Evolutionary conservation across 1,139 yeast genomes (phyloP), one percentile per base, ranked within the genome.

Genomic region (Geotrichum carabidarum): DNA sequence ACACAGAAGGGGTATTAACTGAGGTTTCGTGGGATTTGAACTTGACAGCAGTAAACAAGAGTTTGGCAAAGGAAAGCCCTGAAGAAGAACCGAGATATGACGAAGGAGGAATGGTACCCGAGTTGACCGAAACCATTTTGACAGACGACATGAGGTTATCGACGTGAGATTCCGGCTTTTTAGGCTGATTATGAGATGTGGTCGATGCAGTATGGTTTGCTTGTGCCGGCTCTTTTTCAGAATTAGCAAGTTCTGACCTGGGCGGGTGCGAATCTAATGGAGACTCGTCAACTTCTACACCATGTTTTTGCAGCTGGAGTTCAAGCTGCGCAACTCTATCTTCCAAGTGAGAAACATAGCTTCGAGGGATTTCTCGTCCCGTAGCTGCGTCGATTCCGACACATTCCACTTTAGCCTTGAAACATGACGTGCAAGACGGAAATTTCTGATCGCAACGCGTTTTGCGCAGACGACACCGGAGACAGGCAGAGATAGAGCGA

Each of bases 371-470:
- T 60, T 86, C 90, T 55, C 95, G 74, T 0, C 96, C 95, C 0
- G 96, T 86, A 4, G 89, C 88, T 0, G 95, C 89, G 67, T 90
- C 96, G 12, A 86, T 70, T 0, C 95, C 90, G 15, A 88, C 82
- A 69, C 96, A 89, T 17, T 85, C 86, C 3, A 74, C 83, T 6
- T 81, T 80, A 18, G 86, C 84, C 62, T 81, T 82, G 27, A 74
- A 76, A 70, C 96, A 89, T 43, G 80, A 79, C n/a, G 81, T 73
- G 66, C 97, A 90, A 53, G 82, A 79, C 1, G 96, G 96, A 67
- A 86, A 84, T 60, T 81, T 80, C 61, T 85, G 91, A 61, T 90
- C 95, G 71, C 97, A 90, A 63, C 83, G 82, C 55, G 88, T 81
- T 70, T 89, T 89, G 65, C 88, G 84, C 54, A 75, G 68, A 30